Evolutionary conservation across 83 land plant genomes (phyloP), one percentile per base, ranked within the genome.

Genomic region (Diphasiastrum complanatum): DNA sequence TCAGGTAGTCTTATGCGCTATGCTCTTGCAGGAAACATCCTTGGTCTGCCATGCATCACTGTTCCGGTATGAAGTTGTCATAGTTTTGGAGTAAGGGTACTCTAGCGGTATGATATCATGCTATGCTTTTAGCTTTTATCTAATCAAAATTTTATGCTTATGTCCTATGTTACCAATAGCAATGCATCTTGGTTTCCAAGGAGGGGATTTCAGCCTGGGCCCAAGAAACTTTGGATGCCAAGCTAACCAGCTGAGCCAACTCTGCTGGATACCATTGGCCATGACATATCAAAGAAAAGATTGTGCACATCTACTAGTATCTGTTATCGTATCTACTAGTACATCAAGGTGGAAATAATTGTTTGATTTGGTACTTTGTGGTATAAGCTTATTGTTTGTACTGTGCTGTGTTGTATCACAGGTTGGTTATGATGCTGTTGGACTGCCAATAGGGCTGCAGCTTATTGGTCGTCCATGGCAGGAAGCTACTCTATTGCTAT

Each of bases 381-480:
- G 10, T 33, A 4, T 3, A 29, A 14, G 10, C 22, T 26, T 2
- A 25, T 38, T 11, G 34, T 34, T 6, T 1, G 0, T 33, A 6
- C 58, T 38, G 29, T 50, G 30, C n/a, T 56, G 23, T 70, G 32
- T 37, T 27, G 40, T 3, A 26, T 59, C 11, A 11, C 66, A 90
- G 97, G 84, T 91, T 54, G 97, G 97, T 2, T 76, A 82, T 68
- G 91, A 91, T 60, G 79, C 78, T 40, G 67, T 81, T 60, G 95
- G 96, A 33, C 77, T 87, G 63, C 95, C 97, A 2, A 83, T 91
- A 31, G 97, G 91, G 10, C 34, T 91, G 67, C 97, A 87, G 69
- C 48, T 91, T 2, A 80, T 91, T n/a, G 97, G 97, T 31, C 83
- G 84, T 14, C 97, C 97, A 66, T 91, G 97, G 97, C 73, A 67